Percentiles rank a stretch among this genome's conserved stretches.
Evolutionary conservation across 1,284 basidiomycete genomes (phyloP).

Genomic region (Heliocybe sulcata): DNA sequence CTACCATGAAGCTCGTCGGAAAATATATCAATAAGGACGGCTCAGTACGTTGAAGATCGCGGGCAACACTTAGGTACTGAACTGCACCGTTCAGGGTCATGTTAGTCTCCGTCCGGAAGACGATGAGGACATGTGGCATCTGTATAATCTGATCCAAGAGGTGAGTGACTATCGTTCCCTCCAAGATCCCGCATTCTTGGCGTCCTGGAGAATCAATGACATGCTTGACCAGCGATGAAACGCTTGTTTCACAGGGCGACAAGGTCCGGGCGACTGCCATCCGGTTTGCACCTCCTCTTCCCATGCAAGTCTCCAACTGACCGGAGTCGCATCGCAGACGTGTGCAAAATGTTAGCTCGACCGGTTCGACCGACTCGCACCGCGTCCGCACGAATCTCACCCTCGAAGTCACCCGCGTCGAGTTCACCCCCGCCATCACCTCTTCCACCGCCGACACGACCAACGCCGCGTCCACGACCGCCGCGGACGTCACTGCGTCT

Average conservation of each 20-base stretch:
- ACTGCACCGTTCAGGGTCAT: slow-evolving; percentile 54
- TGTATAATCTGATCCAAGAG: slow-evolving; percentile 94
- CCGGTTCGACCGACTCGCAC: slow-evolving; percentile 91
- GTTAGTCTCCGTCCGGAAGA: slow-evolving; percentile 90
- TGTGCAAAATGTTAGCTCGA: slow-evolving; percentile 78
- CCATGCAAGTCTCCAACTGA: neutral
- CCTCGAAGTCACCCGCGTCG: slow-evolving; percentile 63
- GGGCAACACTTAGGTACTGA: neutral
- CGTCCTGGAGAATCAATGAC: slow-evolving; percentile 3
- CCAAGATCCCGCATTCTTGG: neutral
- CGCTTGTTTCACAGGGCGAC: slow-evolving; percentile 51
- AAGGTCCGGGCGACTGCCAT: slow-evolving; percentile 85
- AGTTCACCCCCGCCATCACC: slow-evolving; percentile 65
- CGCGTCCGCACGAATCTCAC: slow-evolving; percentile 85
- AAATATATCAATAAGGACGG: slow-evolving; percentile 77
- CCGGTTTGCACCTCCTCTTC: slow-evolving; percentile 36
- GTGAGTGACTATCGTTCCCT: slow-evolving; percentile 22
- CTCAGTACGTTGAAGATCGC: slow-evolving; percentile 44
- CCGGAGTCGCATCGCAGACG: slow-evolving; percentile 30
- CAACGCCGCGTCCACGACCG: slow-evolving; percentile 6
- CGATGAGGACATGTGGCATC: slow-evolving; percentile 99
- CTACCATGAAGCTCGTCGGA: slow-evolving; percentile 66
- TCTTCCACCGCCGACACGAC: slow-evolving; percentile 32
- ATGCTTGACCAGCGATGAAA: slow-evolving; percentile 3
- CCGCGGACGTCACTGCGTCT: slow-evolving; percentile 45